Base-by-base conservation (phyloP, 1,284 basidiomycete species). In the Ganoderma sinense region DNA sequence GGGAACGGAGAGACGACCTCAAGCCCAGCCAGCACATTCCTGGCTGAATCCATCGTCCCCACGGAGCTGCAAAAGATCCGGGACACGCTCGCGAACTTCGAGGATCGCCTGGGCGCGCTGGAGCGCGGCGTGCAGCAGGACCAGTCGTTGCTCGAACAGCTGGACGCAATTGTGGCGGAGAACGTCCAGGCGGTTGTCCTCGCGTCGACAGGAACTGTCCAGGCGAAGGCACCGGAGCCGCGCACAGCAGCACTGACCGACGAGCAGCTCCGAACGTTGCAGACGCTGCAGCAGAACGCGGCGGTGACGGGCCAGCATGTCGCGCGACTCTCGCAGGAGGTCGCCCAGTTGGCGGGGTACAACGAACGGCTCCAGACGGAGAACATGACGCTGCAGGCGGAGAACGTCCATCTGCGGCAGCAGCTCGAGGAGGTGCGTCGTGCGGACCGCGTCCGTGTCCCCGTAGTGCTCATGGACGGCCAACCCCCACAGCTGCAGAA, bases 331-430 rank as follows among this genome's bases (percentile, higher is more conserved):
- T 69, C 68, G 11, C 63, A 73, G 51, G 69, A 74, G 41, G 69
- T 76, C 29, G 70, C 71, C 39, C 69, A 74, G 20, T 48, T 73
- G 56, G 71, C 71, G n/a, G 60, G 55, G 13, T 60, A 31, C 58
- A 72, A 72, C 41, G 72, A 73, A 14, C 68, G 65, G 41, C 72
- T 75, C 16, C 53, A 69, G 56, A 64, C 60, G 8, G 71, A 70
- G 64, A 71, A 69, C 58, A 66, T 67, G 64, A 41, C 69, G 26
- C 69, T 76, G 18, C 71, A 71, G 33, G 69, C 65, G 13, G 72
- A 74, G 63, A 73, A 73, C 60, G 73, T 62, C 14, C 69, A 68
- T 62, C 69, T 75, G 43, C 65, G 66, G 62, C 69, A 74, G 65
- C 70, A 71, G 48, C 64, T 75, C 16, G 63, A 59, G 58, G 69